Evolutionary conservation across 2,329 filamentous ascomycete species (phyloP), one percentile per base, ranked within the genome.

Genomic region (Penicillium psychrosexuale): DNA sequence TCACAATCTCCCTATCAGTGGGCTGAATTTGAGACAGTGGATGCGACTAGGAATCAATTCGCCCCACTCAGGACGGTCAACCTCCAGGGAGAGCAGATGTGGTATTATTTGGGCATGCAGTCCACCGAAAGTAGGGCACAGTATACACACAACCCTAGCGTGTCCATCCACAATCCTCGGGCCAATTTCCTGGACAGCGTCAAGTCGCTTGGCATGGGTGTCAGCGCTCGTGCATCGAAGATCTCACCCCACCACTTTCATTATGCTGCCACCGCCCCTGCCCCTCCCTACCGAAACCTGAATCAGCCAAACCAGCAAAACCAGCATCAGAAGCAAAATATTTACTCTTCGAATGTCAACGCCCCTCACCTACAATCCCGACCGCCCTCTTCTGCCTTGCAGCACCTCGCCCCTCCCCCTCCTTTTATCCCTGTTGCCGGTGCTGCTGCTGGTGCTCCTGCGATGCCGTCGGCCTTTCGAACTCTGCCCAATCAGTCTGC

Each of bases 101-200:
- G 92, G 90, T 84, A 91, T 75, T 97, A 97, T 71, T 81, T 99
- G 57, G 90, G 90, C 31, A 85, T 85, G 70, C 84, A 82, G 19
- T 97, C 93, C 22, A 97, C 93, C 7, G 93, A 97, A 68, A 89
- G 91, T 51, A 91, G 87, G 72, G 87, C 91, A 27, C 91, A 95
- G 70, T 99, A 94, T 74, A 96, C 92, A 5, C 89, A 94, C 66
- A 86, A 96, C 73, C 84, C 82, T 40, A 76, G 74, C 55, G 79
- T 78, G 55, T 61, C 65, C 56, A 63, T 75, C 59, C 75, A 79
- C 72, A 78, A 80, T 66, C 72, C 74, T 59, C 71, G 74, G 58
- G 74, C 77, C 57, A 78, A 78, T 71, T 80, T 80, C 72, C 70
- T 80, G 52, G 76, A 78, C 60, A 74, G 71, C 61, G 74, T 78